Percentiles rank a stretch among this genome's conserved stretches.
These are phyloP conservation scores for Barnettozyma siamensis DNA, from an alignment of 805 yeast species.

Conservation along the genomic window DNA sequence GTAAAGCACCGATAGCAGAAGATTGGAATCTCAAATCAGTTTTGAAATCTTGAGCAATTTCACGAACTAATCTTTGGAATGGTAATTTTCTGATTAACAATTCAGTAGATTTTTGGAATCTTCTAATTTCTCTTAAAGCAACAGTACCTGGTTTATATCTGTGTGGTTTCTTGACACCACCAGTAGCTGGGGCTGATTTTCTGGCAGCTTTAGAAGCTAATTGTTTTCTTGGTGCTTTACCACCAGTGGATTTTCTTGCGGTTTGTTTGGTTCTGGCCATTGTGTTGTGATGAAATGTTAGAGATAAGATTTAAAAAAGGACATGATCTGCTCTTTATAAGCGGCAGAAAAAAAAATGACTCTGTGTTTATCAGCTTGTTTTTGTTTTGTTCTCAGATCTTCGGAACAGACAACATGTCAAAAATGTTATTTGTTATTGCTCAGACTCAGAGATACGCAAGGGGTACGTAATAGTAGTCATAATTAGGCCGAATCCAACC, in stretches of 20 bases:
- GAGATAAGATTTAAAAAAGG: conserved; percentile 2
- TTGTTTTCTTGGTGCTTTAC: conserved; percentile 94
- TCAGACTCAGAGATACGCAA: not conserved
- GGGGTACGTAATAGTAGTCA: not conserved
- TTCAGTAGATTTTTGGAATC: conserved; percentile 96
- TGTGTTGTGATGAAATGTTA: conserved; percentile 20
- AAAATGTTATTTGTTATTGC: not conserved
- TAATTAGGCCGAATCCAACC: not conserved
- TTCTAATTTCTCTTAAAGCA: conserved; percentile 94
- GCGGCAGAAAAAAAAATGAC: no score
- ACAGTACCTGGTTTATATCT: conserved; percentile 97
- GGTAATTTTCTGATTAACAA: conserved; percentile 93
- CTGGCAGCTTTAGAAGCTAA: conserved; percentile 90
- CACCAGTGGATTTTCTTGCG: conserved; percentile 93
- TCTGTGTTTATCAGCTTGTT: not conserved
- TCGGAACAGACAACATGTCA: no score
- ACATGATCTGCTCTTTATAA: not conserved
- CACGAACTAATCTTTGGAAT: conserved; percentile 94
- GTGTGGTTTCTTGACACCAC: conserved; percentile 93
- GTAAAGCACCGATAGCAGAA: conserved; percentile 95
- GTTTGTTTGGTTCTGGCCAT: conserved; percentile 96
- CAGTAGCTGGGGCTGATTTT: conserved; percentile 87
- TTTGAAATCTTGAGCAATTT: conserved; percentile 91
- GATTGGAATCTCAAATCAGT: conserved; percentile 95
- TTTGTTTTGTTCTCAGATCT: not conserved